A percentile compares a stretch with the other conserved stretches of the same genome.
Conservation (phyloP, 176 grass and related monocot species). For the Musa beccarii region DNA sequence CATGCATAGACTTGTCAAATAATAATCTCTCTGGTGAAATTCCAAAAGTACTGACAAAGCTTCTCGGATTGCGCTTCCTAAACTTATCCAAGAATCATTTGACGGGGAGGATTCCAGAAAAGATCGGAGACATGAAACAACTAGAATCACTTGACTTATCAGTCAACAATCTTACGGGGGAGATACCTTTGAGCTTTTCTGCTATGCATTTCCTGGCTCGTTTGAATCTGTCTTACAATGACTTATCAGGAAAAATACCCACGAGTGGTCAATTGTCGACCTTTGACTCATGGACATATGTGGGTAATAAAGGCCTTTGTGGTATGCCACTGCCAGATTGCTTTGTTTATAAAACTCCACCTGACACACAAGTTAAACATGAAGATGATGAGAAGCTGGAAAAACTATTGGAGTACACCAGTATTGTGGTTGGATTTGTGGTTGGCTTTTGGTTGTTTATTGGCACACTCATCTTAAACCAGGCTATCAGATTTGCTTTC, state of each 20-base stretch:
- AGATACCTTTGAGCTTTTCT: background rate
- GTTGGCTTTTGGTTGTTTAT: background rate
- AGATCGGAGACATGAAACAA: background rate
- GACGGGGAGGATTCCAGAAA: background rate
- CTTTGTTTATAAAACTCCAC: background rate
- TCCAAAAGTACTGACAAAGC: too few species aligned
- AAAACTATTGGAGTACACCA: background rate
- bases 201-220: background rate
- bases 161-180: background rate
- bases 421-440: background rate
- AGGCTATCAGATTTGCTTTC: background rate
- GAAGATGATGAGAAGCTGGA: background rate
- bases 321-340: background rate
- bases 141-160: constrained; percentile 8
- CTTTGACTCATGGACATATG: background rate
- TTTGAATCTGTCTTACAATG: constrained; percentile 12
- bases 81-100: constrained; percentile 1
- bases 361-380: background rate
- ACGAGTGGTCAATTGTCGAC: background rate
- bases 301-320: background rate
- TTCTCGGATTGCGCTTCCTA: background rate
- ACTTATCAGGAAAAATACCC: constrained; percentile 3
- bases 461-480: background rate
- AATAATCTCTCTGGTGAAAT: too few species aligned
- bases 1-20: background rate